A percentile compares a stretch with the other conserved stretches of the same genome.
These are phyloP conservation scores for Pseudovirgaria hyperparasitica DNA, from an alignment of 2,329 filamentous ascomycete species.

Conservation along the genomic window DNA sequence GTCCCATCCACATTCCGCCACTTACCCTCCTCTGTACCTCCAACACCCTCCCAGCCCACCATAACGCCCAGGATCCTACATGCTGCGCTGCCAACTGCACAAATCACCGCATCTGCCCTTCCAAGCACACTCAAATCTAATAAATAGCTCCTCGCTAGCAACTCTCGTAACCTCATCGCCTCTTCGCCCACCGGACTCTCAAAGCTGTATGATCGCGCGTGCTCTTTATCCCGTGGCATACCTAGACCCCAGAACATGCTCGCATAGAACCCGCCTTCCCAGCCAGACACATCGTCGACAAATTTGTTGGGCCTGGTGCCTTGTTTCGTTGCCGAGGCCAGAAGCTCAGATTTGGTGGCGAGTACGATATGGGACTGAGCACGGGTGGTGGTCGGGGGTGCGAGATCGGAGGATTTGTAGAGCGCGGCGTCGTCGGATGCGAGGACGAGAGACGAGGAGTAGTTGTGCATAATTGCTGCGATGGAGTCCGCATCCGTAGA, in stretches of 20 bases:
- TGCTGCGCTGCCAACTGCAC: slow-evolving; percentile 53
- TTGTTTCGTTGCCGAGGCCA: slow-evolving; percentile 22
- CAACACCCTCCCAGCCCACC: slow-evolving; percentile 70
- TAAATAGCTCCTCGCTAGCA: slow-evolving; percentile 69
- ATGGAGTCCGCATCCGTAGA: slow-evolving; percentile 1
- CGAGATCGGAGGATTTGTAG: slow-evolving; percentile 53
- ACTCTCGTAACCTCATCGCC: slow-evolving; percentile 55
- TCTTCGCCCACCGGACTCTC: slow-evolving; percentile 19
- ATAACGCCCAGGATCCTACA: slow-evolving; percentile 71
- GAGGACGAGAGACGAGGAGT: slow-evolving; percentile 41
- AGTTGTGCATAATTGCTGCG: slow-evolving; percentile 10
- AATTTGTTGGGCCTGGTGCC: slow-evolving; percentile 41
- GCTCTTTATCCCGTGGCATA: slow-evolving; percentile 15
- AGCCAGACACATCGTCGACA: slow-evolving; percentile 65
- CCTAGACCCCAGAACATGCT: slow-evolving; percentile 74
- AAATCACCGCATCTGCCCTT: slow-evolving; percentile 57
- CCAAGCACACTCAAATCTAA: slow-evolving; percentile 68
- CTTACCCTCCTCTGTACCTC: slow-evolving; percentile 32
- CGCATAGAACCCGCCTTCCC: slow-evolving; percentile 79
- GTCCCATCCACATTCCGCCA: slow-evolving; percentile 57
- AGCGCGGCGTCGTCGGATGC: slow-evolving; percentile 75
- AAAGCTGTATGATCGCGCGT: slow-evolving; percentile 3
- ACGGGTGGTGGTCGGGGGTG: slow-evolving; percentile 33
- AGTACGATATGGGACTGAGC: slow-evolving; percentile 69
- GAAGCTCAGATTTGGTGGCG: slow-evolving; percentile 47